Percentiles rank a stretch among this genome's conserved stretches.
Conservation (phyloP, 805 yeast genomes). For the Torulaspora quercuum region DNA sequence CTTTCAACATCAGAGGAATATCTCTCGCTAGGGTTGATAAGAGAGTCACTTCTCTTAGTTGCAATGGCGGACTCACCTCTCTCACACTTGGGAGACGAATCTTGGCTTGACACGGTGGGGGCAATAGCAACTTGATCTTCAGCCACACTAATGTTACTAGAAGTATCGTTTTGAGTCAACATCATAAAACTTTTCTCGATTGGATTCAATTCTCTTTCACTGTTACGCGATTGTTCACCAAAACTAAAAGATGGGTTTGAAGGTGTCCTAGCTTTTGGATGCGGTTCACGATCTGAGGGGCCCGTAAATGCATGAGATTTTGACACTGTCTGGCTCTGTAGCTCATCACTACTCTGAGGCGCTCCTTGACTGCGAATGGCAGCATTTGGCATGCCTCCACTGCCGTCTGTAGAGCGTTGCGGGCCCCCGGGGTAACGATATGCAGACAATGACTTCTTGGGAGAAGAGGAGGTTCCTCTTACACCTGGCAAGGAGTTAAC, state of each 20-base stretch:
- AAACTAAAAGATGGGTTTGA: slow-evolving; percentile 8
- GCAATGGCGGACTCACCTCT: too few relatives aligned
- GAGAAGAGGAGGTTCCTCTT: neutral
- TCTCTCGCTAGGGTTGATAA: slow-evolving; percentile 1
- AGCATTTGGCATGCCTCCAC: neutral
- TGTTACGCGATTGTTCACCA: slow-evolving; percentile 2
- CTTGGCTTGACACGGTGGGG: neutral
- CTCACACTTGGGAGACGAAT: too few relatives aligned
- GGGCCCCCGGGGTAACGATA: slow-evolving; percentile 1
- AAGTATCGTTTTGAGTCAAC: slow-evolving; percentile 29
- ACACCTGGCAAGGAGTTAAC: slow-evolving; percentile 11
- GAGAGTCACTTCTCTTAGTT: too few relatives aligned
- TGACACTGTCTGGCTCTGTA: neutral
- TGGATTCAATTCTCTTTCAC: slow-evolving; percentile 22
- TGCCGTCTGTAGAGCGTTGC: neutral
- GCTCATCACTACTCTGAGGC: too few relatives aligned
- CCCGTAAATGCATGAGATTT: too few relatives aligned
- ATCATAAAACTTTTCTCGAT: slow-evolving; percentile 34
- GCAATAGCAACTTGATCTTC: neutral
- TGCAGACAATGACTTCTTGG: neutral
- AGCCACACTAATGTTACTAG: slow-evolving; percentile 5
- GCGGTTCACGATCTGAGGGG: slow-evolving; percentile 1
- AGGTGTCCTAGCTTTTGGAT: neutral
- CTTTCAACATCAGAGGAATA: slow-evolving; percentile 11
- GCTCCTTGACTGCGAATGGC: neutral